Evolutionary conservation across 1,284 basidiomycete species (phyloP), one percentile per base, ranked within the genome.

Genomic region (Sanghuangporus baumii): DNA sequence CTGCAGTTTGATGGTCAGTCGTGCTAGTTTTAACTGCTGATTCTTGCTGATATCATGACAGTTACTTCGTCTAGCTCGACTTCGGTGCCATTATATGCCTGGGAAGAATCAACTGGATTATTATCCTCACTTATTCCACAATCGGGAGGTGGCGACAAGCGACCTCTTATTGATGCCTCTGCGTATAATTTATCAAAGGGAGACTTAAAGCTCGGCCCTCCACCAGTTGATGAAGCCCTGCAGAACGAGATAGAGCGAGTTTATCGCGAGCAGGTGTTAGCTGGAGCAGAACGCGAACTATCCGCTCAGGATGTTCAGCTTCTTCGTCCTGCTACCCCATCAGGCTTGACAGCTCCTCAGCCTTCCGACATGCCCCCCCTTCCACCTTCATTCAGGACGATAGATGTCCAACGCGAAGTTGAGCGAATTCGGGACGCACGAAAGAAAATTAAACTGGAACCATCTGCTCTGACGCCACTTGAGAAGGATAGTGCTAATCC

Each of bases 321-420:
- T 65, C 72, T 79, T 31, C 78, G 82, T 59, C 82, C 80, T 7
- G 70, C 75, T 20, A 68, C 76, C 14, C 68, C 78, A 31, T 77
- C 81, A 36, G 89, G 86, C 23, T 70, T 88, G 55, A 73, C 80
- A 41, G 75, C 85, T 8, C 92, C 94, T 0, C 77, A 84, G n/a
- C 79, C 87, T 60, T 72, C 82, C 20, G 94, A 97, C 64, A 77
- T 96, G 41, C 83, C 85, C 2, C 94, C 94, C 2, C 84, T 86
- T 69, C 91, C 94, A 0, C 81, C 87, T 0, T 81, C 85, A 1
- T 98, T 98, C 78, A 89, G 90, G 69, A 89, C 88, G 1, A 79
- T 91, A 2, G 97, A 99, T 72, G 85, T 99, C 26, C 89, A 92
- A 72, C 82, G 96, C 57, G 97, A 99, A 74, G 93, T 98, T 1